Evolutionary conservation across 345 rosid species (phyloP).

Genomic region (Brassica cretica): DNA sequence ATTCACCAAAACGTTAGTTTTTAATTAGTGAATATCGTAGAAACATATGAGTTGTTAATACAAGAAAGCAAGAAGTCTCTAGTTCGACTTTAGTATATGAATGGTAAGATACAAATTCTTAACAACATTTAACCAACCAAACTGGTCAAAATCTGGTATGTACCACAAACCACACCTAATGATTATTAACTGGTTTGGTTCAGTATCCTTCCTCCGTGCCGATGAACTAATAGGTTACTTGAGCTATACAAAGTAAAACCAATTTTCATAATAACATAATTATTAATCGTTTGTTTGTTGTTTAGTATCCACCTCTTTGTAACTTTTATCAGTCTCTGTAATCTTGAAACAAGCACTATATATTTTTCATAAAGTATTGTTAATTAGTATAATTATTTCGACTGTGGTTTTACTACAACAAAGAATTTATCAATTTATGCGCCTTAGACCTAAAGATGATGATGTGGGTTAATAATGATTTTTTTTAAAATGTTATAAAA

Average conservation of each 20-base stretch:
- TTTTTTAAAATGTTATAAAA: neutral
- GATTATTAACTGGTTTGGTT: neutral
- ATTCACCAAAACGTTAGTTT: neutral
- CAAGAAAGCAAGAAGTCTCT: slow-evolving; percentile 1
- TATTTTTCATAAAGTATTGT: neutral
- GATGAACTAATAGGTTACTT: neutral
- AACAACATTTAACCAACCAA: slow-evolving; percentile 14
- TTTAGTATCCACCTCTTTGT: slow-evolving; percentile 2
- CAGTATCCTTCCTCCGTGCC: neutral
- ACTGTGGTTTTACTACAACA: neutral
- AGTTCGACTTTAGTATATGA: neutral
- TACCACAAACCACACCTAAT: neutral
- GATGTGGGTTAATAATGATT: neutral
- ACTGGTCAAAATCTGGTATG: neutral
- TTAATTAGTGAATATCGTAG: neutral
- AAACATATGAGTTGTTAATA: slow-evolving; percentile 2
- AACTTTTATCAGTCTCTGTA: neutral
- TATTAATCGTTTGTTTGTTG: slow-evolving; percentile 3
- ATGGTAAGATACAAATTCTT: neutral
- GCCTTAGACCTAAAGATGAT: neutral
- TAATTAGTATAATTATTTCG: neutral
- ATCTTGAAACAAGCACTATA: neutral
- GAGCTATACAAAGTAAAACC: neutral
- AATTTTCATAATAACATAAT: slow-evolving; percentile 1
- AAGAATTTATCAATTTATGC: neutral